A percentile compares a stretch with the other conserved stretches of the same genome.
These are phyloP conservation scores for Boletus fagicola DNA, from an alignment of 768 basidiomycete species.

Conservation along the genomic window DNA sequence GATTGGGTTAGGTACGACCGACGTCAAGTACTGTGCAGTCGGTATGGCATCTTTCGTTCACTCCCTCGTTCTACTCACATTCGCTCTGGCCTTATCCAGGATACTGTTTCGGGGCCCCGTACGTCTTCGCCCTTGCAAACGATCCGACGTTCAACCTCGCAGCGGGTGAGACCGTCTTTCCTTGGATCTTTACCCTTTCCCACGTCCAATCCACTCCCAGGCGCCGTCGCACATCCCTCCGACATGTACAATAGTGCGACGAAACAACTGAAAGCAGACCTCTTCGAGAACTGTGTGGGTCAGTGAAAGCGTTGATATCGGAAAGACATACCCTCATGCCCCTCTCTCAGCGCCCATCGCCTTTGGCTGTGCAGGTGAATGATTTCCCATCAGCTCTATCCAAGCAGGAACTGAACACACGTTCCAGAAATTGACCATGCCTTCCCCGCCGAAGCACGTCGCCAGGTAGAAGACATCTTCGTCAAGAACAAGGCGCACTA, in stretches of 20 bases:
- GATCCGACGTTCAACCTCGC: conserved; percentile 40
- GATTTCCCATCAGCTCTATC: not conserved
- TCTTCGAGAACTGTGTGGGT: conserved; percentile 51
- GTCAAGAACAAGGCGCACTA: conserved; percentile 50
- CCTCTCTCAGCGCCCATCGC: conserved; percentile 48
- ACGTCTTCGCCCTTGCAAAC: conserved; percentile 45
- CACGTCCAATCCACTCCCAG: conserved; percentile 26
- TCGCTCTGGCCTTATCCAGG: conserved; percentile 34
- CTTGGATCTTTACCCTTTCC: not conserved
- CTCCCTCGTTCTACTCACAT: not conserved
- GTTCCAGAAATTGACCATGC: conserved; percentile 50
- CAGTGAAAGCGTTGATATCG: conserved; percentile 13
- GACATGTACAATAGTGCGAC: conserved; percentile 5
- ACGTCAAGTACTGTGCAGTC: conserved; percentile 44
- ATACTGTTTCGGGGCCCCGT: conserved; percentile 60
- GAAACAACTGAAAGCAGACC: conserved; percentile 41
- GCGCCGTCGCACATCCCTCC: conserved; percentile 57
- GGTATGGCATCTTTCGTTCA: conserved; percentile 29
- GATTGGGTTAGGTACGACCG: conserved; percentile 15
- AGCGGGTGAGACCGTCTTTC: conserved; percentile 37
- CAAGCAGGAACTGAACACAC: not conserved
- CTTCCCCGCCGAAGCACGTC: conserved; percentile 52
- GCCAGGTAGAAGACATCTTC: conserved; percentile 55
- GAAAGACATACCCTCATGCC: not conserved
- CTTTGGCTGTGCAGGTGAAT: conserved; percentile 52